phyloP scores from a whole-genome alignment of 1,284 basidiomycete genomes.

The Fomes fomentarius region DNA sequence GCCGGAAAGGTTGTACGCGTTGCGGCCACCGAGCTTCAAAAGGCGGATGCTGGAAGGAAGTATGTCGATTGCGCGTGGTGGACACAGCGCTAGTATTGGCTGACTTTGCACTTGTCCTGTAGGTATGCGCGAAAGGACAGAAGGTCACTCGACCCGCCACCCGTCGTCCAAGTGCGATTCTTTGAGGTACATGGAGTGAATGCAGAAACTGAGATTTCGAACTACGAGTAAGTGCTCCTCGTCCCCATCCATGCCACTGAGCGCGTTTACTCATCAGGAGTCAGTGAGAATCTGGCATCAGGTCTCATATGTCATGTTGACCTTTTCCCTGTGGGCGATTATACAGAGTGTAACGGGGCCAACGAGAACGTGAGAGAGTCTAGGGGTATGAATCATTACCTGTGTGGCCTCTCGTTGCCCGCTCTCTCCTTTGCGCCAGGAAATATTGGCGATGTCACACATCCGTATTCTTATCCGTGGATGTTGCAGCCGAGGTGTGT shows the following conservation, averaged over 20 bases:
- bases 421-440: neutral
- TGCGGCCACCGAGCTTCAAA: constrained; percentile 16
- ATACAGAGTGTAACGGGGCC: neutral
- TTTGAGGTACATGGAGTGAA: constrained; percentile 33
- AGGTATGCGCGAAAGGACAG: constrained; percentile 42
- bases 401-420: neutral
- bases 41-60: constrained; percentile 21
- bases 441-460: too few relatives aligned
- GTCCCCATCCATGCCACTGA: too few relatives aligned
- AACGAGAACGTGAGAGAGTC: neutral
- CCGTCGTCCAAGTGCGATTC: constrained; percentile 40
- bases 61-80: too few relatives aligned
- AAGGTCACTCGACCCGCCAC: constrained; percentile 45
- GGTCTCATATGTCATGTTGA: constrained; percentile 68
- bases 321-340: constrained; percentile 55
- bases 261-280: too few relatives aligned
- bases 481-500: too few relatives aligned
- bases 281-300: too few relatives aligned
- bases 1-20: constrained; percentile 13
- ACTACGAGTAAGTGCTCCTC: neutral
- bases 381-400: neutral
- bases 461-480: too few relatives aligned
- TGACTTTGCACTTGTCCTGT: neutral
- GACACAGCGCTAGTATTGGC: too few relatives aligned
- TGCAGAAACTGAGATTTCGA: constrained; percentile 22